Evolutionary conservation across 495 filamentous ascomycete genomes (phyloP).

Genomic region (Paragyromitra xinjiangensis): DNA sequence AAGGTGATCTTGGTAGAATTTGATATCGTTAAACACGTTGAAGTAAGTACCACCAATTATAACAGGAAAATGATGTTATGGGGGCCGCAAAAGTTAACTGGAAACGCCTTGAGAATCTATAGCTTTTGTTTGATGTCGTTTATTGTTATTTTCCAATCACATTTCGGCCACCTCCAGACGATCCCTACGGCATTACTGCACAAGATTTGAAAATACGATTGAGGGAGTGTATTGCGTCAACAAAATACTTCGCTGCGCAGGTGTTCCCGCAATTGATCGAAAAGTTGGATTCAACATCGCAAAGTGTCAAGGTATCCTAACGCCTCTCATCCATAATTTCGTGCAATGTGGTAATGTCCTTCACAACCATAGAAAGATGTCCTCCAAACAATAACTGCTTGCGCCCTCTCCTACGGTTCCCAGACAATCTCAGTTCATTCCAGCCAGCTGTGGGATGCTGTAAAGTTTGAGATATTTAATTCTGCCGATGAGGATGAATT

Average conservation of each 20-base stretch:
- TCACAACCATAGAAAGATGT: constrained; percentile 70
- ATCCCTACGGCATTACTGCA: constrained; percentile 77
- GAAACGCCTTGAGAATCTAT: constrained; percentile 10
- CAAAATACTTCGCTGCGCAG: constrained; percentile 72
- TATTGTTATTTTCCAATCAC: constrained; percentile 85
- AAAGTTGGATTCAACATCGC: constrained; percentile 78
- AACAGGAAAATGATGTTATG: neutral
- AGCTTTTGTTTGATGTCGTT: constrained; percentile 75
- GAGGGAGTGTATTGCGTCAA: constrained; percentile 76
- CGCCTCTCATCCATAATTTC: constrained; percentile 9
- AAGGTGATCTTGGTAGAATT: constrained; percentile 78
- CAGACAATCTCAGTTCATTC: constrained; percentile 73
- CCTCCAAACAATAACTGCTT: constrained; percentile 71
- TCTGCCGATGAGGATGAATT: constrained; percentile 73
- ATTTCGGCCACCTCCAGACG: constrained; percentile 76
- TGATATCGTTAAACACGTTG: constrained; percentile 70
- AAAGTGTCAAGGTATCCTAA: constrained; percentile 71
- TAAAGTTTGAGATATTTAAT: constrained; percentile 81
- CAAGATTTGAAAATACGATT: constrained; percentile 76
- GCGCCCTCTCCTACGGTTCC: constrained; percentile 68
- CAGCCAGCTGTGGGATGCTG: constrained; percentile 74
- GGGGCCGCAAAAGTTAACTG: neutral
- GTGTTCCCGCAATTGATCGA: constrained; percentile 75
- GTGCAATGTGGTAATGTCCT: neutral
- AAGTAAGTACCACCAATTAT: constrained; percentile 62